Evolutionary conservation across 108 stramenopile genomes (phyloP), one percentile per base, ranked within the genome.

Genomic region (Skeletonema potamos): DNA sequence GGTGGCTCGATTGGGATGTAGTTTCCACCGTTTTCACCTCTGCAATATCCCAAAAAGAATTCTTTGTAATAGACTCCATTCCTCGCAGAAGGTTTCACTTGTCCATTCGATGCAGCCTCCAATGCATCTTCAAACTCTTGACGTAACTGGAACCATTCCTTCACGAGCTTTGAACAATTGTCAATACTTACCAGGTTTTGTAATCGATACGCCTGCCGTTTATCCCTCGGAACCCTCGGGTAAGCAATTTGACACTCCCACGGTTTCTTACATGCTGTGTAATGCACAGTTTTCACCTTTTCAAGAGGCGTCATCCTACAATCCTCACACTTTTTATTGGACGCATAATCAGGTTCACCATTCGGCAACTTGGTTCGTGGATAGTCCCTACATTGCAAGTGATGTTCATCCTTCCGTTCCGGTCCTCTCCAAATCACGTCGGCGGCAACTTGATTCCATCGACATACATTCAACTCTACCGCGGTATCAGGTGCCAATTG

Each of bases 201-300:
- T 12, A 89, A 56, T 29, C 87, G 86, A 68, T 87, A 84, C 18
- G 64, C 68, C 51, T 87, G 82, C 20, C 32, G 28, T 30, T 88
- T 80, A 60, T 89, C 74, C 27, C 79, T 65, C 13, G 87, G 84
- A 17, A 70, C 66, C 15, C 87, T 58, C 20, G 90, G 90, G 63
- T 76, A 15, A 3, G 87, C 84, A 9, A 86, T 54, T 34, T 34
- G 58, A 43, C 94, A 95, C 27, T 56, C 72, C 86, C 88, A 90
- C 0, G 96, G 96, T 64, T 96, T 96, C 55, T 79, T 77, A 72
- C 96, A 96, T 24, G 88, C 79, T 17, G 96, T 95, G 55, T 90
- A 92, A 77, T 96, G 96, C 4, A 77, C 77, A 13, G 75, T 68
- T 33, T 84, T 68, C 6, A 96, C 73, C 46, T 81, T 72, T 15